Base-by-base conservation (phyloP, 768 basidiomycete species). In the Leccinum disarticulatum region DNA sequence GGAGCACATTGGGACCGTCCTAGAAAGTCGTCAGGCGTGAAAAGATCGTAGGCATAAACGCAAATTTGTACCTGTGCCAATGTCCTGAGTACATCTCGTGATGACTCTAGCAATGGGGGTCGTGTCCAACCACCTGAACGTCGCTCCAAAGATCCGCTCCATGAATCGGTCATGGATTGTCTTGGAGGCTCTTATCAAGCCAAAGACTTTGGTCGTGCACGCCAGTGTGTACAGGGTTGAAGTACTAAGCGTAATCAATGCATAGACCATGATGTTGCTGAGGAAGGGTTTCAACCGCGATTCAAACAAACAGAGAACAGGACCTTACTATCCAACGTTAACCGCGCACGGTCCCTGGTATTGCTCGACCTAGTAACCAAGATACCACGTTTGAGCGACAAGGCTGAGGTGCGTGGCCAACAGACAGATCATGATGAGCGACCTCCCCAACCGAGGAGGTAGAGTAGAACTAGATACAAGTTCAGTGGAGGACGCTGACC, bases 71-170 rank as follows among this genome's bases (percentile, higher is more conserved):
- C 59, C 55, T 48, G 55, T n/a, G 0, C 38, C 53, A 6, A 88
- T 86, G 66, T 90, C 88, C 56, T 86, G 82, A 28, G 74, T 73
- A 50, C 69, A 73, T 50, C 74, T 62, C 6, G 72, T 64, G 27
- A 74, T 66, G 57, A 75, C 64, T 15, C 74, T 67, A 25, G 73
- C 66, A 3, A 64, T 62, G 4, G 74, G 74, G 4, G 66, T 68
- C 4, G 64, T 77, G 60, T 84, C 82, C 9, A 83, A 72, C 78
- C 80, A 87, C 69, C 87, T 82, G 41, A 88, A 69, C 1, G 88
- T 88, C 4, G 85, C 82, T 5, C 83, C 79, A 14, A 89, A 69
- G 0, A 89, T 68, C 11, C 85, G 79, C 28, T 79, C 70, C 4
- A 88, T 61, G 1, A 90, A 76, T 58, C 77, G 70, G 25, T 67